Conservation (phyloP, 495 filamentous ascomycete species). For the Opeltia flavorubescens region DNA sequence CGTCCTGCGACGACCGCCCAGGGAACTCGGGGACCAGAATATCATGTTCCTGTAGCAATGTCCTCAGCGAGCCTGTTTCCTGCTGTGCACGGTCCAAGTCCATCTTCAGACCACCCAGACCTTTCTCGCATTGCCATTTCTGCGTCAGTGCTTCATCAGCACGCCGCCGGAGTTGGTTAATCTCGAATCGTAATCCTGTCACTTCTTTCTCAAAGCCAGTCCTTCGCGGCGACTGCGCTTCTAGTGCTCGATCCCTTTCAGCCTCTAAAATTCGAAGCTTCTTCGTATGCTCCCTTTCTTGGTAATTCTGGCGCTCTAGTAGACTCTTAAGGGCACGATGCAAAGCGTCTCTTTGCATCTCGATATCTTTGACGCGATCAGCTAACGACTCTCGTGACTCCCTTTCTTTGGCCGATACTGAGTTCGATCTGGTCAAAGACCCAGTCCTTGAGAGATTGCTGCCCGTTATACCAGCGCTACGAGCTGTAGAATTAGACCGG, state of each 20-base stretch:
- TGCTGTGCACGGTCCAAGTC: slow-evolving; percentile 91
- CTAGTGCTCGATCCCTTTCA: slow-evolving; percentile 61
- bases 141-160: slow-evolving; percentile 93
- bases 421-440: slow-evolving; percentile 39
- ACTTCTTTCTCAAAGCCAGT: slow-evolving; percentile 77
- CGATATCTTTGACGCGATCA: slow-evolving; percentile 81
- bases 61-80: slow-evolving; percentile 70
- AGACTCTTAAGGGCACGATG: slow-evolving; percentile 73
- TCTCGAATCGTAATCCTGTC: slow-evolving; percentile 60
- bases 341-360: slow-evolving; percentile 83
- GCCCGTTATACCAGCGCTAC: slow-evolving; percentile 25
- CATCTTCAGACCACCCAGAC: slow-evolving; percentile 84
- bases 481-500: slow-evolving; percentile 48
- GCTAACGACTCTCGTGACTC: slow-evolving; percentile 58
- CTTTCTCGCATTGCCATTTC: slow-evolving; percentile 94
- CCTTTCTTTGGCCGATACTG: slow-evolving; percentile 43
- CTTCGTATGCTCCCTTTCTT: slow-evolving; percentile 68
- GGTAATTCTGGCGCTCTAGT: slow-evolving; percentile 74
- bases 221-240: slow-evolving; percentile 50
- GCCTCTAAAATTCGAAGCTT: slow-evolving; percentile 58
- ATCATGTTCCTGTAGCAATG: slow-evolving; percentile 74
- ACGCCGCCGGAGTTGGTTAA: slow-evolving; percentile 68
- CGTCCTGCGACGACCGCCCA: slow-evolving; percentile 25
- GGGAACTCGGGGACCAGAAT: slow-evolving; percentile 47
- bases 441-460: slow-evolving; percentile 24